Base-by-base conservation (phyloP, 106 monocot species). In the Amphibolis antarctica region DNA sequence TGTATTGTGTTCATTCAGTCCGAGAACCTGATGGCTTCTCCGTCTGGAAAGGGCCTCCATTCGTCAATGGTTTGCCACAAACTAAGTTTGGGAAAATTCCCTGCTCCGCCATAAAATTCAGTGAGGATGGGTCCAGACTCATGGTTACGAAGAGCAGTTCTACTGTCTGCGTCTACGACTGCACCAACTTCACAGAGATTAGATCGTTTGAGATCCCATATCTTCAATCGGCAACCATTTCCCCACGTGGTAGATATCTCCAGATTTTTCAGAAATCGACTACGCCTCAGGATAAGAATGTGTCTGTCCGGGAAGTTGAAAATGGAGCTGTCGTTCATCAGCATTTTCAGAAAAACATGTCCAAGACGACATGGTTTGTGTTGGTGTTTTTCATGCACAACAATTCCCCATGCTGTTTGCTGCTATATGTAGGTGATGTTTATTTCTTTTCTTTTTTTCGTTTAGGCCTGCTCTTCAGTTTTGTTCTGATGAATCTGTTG, bases 231-330 rank as follows among this genome's bases (percentile, higher is more conserved):
- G 72, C 86, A 10, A 28, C 64, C 12, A 43, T 96, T 43, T 87
- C 90, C 29, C 86, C 90, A 25, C 46, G 71, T 64, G 96, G 96
- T 50, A 81, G 78, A 10, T 96, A 78, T 62, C 77, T 96, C 28
- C 96, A 86, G 66, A 90, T 86, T 23, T 96, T 96, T 60, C 89
- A 96, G 47, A 96, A 87, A 76, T 62, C 84, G n/a, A 56, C 80
- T 36, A 75, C 82, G 10, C 82, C 89, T 14, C 90, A 87, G 64
- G 90, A 90, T 18, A 96, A 96, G 66, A 96, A 96, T 80, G 84
- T 96, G 26, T 52, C 63, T 12, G 6, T 96, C 4, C 85, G 96
- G 96, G 50, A 74, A 12, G 66, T 82, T 55, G 75, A 73, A 48
- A 86, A 45, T 68, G 84, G 72, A 52, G 24, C 62, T 43, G 60